Evolutionary conservation across 306 rosid genomes (phyloP).

Genomic region (Rosa multiflora): DNA sequence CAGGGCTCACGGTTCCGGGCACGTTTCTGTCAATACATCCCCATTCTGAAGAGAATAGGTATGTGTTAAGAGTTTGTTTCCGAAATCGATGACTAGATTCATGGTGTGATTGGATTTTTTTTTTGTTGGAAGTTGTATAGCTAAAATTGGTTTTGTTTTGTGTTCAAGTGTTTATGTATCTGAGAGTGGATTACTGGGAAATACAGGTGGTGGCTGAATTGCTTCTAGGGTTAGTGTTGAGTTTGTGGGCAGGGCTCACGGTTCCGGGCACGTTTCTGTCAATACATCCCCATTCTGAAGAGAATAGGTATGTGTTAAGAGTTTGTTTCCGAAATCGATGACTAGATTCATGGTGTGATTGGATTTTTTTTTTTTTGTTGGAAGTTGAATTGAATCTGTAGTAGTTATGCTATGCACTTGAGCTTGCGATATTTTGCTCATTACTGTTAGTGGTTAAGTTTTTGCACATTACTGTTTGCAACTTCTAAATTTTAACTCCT

Average conservation of each 20-base stretch:
- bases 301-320: conserved; percentile 53
- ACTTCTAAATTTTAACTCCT: neutral
- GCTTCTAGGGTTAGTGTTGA: conserved; percentile 58
- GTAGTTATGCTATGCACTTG: neutral
- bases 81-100: neutral
- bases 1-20: conserved; percentile 70
- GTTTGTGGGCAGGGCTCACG: conserved; percentile 72
- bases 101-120: conserved; percentile 19
- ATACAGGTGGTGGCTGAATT: conserved; percentile 65
- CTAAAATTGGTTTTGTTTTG: neutral
- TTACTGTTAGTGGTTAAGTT: neutral
- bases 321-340: neutral
- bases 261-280: conserved; percentile 74
- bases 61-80: neutral
- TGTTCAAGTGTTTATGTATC: neutral
- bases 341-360: conserved; percentile 3
- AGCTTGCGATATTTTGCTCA: neutral
- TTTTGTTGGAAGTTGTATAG: neutral
- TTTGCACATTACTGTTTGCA: neutral
- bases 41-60: conserved; percentile 84
- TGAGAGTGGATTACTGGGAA: conserved; percentile 11
- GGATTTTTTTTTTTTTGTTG: conserved; percentile 4
- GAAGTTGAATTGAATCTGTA: neutral
- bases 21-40: conserved; percentile 70
- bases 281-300: conserved; percentile 72